Conservation (phyloP, 1,284 basidiomycete genomes). For the Ceraceosorus bombacis region DNA sequence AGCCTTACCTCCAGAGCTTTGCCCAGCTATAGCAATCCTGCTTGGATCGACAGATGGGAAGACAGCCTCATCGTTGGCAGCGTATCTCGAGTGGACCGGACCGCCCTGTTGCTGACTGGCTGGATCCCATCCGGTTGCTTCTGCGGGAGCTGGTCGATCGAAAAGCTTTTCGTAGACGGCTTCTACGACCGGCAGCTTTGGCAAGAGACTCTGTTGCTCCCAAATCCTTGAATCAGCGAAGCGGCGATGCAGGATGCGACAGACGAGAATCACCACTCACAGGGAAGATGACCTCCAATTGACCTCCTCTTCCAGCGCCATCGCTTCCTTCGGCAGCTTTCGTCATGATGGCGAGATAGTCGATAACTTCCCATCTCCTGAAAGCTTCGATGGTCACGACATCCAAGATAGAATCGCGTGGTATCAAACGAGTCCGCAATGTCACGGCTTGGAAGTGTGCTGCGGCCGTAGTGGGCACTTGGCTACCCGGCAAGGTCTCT, state of each 20-base stretch:
- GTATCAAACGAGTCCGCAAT: constrained; percentile 15
- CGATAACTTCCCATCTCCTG: constrained; percentile 26
- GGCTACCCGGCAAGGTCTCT: neutral
- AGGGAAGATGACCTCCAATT: constrained; percentile 16
- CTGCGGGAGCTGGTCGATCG: neutral
- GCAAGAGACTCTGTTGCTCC: constrained; percentile 13
- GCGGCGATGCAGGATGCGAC: constrained; percentile 14
- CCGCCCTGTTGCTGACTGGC: neutral
- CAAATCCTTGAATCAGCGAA: too few species aligned
- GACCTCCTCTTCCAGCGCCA: constrained; percentile 3
- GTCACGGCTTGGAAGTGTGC: neutral
- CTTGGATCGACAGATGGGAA: constrained; percentile 5
- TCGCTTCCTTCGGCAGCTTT: constrained; percentile 1
- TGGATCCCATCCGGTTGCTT: neutral
- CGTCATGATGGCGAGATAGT: constrained; percentile 27
- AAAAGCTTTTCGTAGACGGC: constrained; percentile 13
- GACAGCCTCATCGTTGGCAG: neutral
- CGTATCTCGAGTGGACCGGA: neutral
- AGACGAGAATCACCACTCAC: constrained; percentile 2
- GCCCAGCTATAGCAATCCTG: constrained; percentile 13
- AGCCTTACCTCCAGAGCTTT: constrained; percentile 4
- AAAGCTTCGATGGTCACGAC: constrained; percentile 31
- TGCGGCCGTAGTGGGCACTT: neutral
- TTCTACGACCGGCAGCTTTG: constrained; percentile 17
- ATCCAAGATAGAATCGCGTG: constrained; percentile 35